phyloP scores from a whole-genome alignment of 2,329 filamentous ascomycete species.

The Hypoxylon sp. region DNA sequence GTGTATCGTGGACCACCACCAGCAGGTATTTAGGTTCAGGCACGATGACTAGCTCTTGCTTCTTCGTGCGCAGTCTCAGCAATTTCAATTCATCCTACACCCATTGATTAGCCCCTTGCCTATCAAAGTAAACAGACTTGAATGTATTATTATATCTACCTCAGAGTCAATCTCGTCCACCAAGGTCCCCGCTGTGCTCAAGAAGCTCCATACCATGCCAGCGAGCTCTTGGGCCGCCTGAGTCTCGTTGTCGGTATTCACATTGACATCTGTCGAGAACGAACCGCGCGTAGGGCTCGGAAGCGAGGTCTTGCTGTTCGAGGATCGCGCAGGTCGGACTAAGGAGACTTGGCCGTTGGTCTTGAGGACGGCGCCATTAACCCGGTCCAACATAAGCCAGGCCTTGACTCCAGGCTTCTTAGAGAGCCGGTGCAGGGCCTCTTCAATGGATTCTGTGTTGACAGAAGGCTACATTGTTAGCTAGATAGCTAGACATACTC shows the following conservation, averaged over 20 bases:
- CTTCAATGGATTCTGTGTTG: constrained; percentile 73
- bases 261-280: constrained; percentile 63
- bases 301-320: constrained; percentile 45
- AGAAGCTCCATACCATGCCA: constrained; percentile 81
- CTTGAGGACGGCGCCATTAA: constrained; percentile 80
- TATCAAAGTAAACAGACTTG: not conserved
- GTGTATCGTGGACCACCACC: constrained; percentile 86
- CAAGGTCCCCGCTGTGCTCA: constrained; percentile 77
- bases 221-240: constrained; percentile 81
- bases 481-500: constrained; percentile 19
- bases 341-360: constrained; percentile 78
- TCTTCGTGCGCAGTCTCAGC: constrained; percentile 83
- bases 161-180: constrained; percentile 82
- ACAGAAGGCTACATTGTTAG: constrained; percentile 54
- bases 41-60: constrained; percentile 87
- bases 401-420: constrained; percentile 86
- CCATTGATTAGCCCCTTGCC: constrained; percentile 19
- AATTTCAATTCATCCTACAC: constrained; percentile 81
- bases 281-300: constrained; percentile 54
- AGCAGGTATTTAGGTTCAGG: constrained; percentile 85
- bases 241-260: constrained; percentile 63
- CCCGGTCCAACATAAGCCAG: constrained; percentile 80
- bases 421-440: constrained; percentile 77
- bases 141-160: constrained; percentile 58
- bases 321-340: constrained; percentile 63